A percentile compares a stretch with the other conserved stretches of the same genome.
phyloP scores from a whole-genome alignment of 2,329 filamentous ascomycete species.

The Colletotrichum lupini region DNA sequence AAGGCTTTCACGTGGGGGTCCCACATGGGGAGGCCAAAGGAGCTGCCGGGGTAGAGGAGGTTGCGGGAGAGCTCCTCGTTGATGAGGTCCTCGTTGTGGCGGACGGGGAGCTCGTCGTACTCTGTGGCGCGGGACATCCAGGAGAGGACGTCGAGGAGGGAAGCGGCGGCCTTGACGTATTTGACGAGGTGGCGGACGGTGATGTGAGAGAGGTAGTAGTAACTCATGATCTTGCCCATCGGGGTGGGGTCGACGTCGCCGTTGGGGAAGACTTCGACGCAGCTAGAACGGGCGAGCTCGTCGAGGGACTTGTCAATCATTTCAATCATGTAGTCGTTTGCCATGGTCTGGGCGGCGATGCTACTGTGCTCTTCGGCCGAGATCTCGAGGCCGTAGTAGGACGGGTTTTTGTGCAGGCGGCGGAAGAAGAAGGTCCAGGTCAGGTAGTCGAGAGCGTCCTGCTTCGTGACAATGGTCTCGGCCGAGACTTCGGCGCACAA shows the following conservation, averaged over 20 bases:
- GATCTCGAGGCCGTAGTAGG: constrained; percentile 96
- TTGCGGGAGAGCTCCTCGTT: constrained; percentile 90
- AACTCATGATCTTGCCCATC: constrained; percentile 98
- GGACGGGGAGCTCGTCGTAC: constrained; percentile 96
- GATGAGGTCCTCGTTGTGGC: constrained; percentile 98
- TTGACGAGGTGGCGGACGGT: constrained; percentile 88
- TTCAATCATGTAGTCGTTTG: constrained; percentile 94
- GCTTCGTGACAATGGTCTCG: constrained; percentile 91
- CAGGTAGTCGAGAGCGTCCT: constrained; percentile 96
- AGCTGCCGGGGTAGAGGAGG: constrained; percentile 70
- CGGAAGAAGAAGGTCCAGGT: constrained; percentile 99
- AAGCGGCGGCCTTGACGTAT: constrained; percentile 79
- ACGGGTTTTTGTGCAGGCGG: constrained; percentile 95
- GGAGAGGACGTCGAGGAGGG: constrained; percentile 83
- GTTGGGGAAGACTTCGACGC: constrained; percentile 84
- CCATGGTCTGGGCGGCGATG: constrained; percentile 83
- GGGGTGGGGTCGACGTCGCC: constrained; percentile 91
- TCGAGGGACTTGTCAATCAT: constrained; percentile 88
- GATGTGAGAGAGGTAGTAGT: constrained; percentile 97
- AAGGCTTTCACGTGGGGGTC: constrained; percentile 98
- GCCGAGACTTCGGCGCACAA: constrained; percentile 94
- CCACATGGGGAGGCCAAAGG: constrained; percentile 89
- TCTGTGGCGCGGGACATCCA: constrained; percentile 96
- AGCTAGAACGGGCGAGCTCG: constrained; percentile 86
- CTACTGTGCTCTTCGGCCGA: constrained; percentile 93